Evolutionary conservation across 2,329 filamentous ascomycete genomes (phyloP), one percentile per base, ranked within the genome.

Genomic region (Ophiostoma australiae): DNA sequence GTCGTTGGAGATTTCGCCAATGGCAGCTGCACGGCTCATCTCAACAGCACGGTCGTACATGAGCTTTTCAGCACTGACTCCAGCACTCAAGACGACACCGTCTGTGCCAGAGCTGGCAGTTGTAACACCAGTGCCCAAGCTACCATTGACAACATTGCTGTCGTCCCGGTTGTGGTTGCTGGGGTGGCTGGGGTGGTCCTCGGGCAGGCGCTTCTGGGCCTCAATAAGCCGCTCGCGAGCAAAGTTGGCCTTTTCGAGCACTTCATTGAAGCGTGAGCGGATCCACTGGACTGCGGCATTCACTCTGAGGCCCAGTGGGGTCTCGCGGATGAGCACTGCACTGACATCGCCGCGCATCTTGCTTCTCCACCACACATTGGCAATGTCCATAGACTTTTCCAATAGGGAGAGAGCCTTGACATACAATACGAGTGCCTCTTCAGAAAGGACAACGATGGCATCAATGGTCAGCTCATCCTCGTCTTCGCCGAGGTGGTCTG

Each of bases 11-110:
- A 99, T 91, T 81, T 99, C 95, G 76, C 97, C 96, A 77, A 98
- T 95, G 8, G 95, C 95, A 8, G 95, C 94, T 4, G 92, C 89
- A 69, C 93, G 89, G 78, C 93, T 97, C 95, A 99, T 98, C 79
- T 99, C 95, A 31, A 98, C 83, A 0, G 95, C 95, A 67, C 95
- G 91, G 76, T 99, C 95, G 78, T 97, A 99, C 93, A 99, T 97
- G 66, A 99, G 84, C 80, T 94, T 97, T 82, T 98, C 95, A 0
- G 95, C 95, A 31, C 93, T 97, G 71, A 97, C 89, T 1, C 94
- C 95, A 1, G 92, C 89, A 17, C 92, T 97, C 35, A 99, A 85
- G 67, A 91, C 87, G 35, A 97, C 93, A 69, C 92, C 90, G 73
- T 95, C 92, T 1, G 88, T 86, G 20, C 90, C 89, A 3, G 88